Evolutionary conservation across 306 rosid genomes (phyloP).

Genomic region (Quercus gilva): DNA sequence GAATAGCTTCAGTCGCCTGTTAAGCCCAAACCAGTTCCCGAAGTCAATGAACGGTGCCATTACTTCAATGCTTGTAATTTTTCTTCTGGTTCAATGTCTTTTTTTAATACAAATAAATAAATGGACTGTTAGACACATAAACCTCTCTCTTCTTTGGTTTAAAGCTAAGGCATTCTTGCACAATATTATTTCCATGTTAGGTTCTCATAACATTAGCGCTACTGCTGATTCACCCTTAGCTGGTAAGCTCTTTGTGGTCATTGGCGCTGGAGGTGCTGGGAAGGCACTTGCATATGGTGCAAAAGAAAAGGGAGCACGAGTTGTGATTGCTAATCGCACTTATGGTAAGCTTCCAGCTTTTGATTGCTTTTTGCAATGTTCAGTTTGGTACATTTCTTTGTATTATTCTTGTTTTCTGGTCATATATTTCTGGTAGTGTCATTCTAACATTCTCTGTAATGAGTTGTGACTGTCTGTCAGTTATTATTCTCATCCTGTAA

Average conservation of each 20-base stretch:
- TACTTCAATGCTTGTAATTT: too few relatives aligned
- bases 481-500: neutral
- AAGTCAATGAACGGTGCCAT: too few relatives aligned
- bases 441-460: neutral
- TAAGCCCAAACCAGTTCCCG: too few relatives aligned
- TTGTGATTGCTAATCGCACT: constrained; percentile 93
- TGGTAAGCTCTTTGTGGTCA: constrained; percentile 82
- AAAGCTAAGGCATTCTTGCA: neutral
- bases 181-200: neutral
- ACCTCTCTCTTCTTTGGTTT: neutral
- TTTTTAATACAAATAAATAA: too few relatives aligned
- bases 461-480: neutral
- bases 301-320: constrained; percentile 82
- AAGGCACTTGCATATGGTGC: constrained; percentile 98
- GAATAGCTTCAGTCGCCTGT: too few relatives aligned
- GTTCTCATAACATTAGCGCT: constrained; percentile 27
- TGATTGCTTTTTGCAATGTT: constrained; percentile 5
- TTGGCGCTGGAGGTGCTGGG: constrained; percentile 98
- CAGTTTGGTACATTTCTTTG: constrained; percentile 1
- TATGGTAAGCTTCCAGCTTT: constrained; percentile 51
- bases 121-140: neutral
- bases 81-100: too few relatives aligned
- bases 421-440: neutral
- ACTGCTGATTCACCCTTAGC: constrained; percentile 63
- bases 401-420: constrained; percentile 8